Percentiles rank a stretch among this genome's conserved stretches.
Evolutionary conservation across 2,329 filamentous ascomycete species (phyloP).

Genomic region (Apiospora koreana): DNA sequence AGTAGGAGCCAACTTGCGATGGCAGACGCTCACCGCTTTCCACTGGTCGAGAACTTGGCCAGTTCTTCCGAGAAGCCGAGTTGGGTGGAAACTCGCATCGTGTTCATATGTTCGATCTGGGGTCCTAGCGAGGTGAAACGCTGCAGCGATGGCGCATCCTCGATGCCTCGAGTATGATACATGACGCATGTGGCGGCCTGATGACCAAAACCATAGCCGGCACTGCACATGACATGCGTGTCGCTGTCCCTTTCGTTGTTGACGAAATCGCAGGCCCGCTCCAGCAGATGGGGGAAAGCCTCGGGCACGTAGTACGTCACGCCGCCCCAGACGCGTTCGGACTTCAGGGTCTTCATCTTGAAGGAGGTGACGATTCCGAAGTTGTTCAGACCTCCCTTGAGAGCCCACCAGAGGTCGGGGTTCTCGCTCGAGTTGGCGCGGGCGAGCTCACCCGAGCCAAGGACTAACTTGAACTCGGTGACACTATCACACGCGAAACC

Average conservation of each 20-base stretch:
- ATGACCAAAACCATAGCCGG: conserved; percentile 19
- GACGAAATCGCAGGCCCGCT: conserved; percentile 20
- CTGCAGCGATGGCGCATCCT: conserved; percentile 20
- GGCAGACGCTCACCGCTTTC: conserved; percentile 10
- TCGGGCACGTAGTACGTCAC: conserved; percentile 20
- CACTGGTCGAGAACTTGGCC: conserved; percentile 17
- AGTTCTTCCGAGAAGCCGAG: conserved; percentile 19
- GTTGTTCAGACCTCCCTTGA: conserved; percentile 23
- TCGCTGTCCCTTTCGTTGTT: conserved; percentile 20
- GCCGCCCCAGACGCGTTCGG: conserved; percentile 18
- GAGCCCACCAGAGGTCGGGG: conserved; percentile 21
- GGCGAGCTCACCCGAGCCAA: conserved; percentile 17
- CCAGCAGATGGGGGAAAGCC: conserved; percentile 19
- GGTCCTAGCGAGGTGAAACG: conserved; percentile 21
- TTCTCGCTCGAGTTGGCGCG: conserved; percentile 19
- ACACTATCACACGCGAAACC: conserved; percentile 25
- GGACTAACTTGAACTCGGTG: conserved; percentile 20
- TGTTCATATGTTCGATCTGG: conserved; percentile 20
- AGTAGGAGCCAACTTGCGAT: background rate
- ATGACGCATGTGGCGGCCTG: conserved; percentile 21
- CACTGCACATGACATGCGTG: conserved; percentile 20
- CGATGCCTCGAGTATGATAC: conserved; percentile 22
- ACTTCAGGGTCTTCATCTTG: conserved; percentile 19
- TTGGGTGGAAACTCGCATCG: conserved; percentile 20
- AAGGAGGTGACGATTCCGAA: conserved; percentile 21